These are phyloP conservation scores for Pelargonium nanum DNA, from an alignment of 345 rosid genomes.

Conservation along the genomic window DNA sequence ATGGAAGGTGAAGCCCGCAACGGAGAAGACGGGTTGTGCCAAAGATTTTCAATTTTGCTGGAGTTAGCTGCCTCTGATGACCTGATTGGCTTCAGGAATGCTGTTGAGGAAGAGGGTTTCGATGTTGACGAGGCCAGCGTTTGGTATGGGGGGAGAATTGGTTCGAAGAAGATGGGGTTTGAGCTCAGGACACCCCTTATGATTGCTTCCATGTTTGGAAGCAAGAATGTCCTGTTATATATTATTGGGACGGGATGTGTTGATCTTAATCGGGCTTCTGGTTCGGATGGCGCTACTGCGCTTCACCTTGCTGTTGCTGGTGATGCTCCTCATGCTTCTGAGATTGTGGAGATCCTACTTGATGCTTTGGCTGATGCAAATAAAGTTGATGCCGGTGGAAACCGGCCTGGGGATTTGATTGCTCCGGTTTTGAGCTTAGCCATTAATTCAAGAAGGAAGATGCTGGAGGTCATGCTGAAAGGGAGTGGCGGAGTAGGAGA, in stretches of 20 bases:
- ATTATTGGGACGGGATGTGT: conserved; percentile 39
- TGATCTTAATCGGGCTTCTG: conserved; percentile 55
- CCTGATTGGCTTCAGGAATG: conserved; percentile 44
- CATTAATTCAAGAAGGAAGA: conserved; percentile 39
- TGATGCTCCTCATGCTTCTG: conserved; percentile 42
- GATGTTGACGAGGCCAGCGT: conserved; percentile 44
- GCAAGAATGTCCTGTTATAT: conserved; percentile 52
- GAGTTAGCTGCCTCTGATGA: conserved; percentile 70
- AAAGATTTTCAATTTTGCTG: conserved; percentile 36
- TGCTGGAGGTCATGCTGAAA: conserved; percentile 40
- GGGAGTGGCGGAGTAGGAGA: conserved; percentile 23
- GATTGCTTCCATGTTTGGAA: conserved; percentile 83
- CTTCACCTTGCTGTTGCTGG: conserved; percentile 81
- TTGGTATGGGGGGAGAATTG: conserved; percentile 72
- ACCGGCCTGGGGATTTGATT: conserved; percentile 46
- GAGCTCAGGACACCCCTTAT: conserved; percentile 80
- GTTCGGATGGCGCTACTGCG: conserved; percentile 72
- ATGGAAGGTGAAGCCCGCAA: conserved; percentile 37
- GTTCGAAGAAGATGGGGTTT: conserved; percentile 50
- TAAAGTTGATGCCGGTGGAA: conserved; percentile 49
- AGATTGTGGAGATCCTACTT: conserved; percentile 53
- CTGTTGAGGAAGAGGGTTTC: conserved; percentile 42
- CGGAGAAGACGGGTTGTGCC: conserved; percentile 17
- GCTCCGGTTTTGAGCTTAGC: conserved; percentile 26
- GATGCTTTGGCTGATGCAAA: conserved; percentile 53